These are phyloP conservation scores for Lignosus rhinocerotis DNA, from an alignment of 1,284 basidiomycete species.

Conservation along the genomic window DNA sequence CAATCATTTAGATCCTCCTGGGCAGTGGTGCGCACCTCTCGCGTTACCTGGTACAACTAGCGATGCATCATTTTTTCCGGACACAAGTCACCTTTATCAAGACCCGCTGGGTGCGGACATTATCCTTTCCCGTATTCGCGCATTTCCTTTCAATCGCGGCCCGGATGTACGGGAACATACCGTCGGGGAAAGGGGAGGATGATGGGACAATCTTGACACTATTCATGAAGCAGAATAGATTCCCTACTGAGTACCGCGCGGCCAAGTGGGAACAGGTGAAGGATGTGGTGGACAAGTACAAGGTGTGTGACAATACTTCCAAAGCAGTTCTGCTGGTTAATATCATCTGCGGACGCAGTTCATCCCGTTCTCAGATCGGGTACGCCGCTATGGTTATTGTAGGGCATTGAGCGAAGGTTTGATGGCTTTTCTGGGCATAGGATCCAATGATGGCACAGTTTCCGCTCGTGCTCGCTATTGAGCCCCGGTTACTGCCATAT, in stretches of 20 bases:
- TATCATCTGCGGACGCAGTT: slow-evolving; percentile 46
- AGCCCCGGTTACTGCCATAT: slow-evolving; percentile 70
- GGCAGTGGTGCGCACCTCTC: slow-evolving; percentile 74
- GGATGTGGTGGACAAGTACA: slow-evolving; percentile 67
- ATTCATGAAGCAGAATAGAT: slow-evolving; percentile 67
- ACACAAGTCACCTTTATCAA: slow-evolving; percentile 72
- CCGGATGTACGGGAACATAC: slow-evolving; percentile 61
- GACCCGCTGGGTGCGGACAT: slow-evolving; percentile 65
- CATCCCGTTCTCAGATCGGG: slow-evolving; percentile 72
- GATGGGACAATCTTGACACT: slow-evolving; percentile 64
- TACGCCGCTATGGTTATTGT: slow-evolving; percentile 28
- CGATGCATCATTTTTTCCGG: slow-evolving; percentile 75
- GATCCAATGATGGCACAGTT: slow-evolving; percentile 77
- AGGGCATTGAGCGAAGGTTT: slow-evolving; percentile 7
- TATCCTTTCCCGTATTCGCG: slow-evolving; percentile 57
- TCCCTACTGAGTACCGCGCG: slow-evolving; percentile 51
- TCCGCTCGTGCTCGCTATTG: slow-evolving; percentile 70
- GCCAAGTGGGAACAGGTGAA: slow-evolving; percentile 62
- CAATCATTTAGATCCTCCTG: slow-evolving; percentile 56
- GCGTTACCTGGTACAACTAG: slow-evolving; percentile 72
- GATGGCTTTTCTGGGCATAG: slow-evolving; percentile 36
- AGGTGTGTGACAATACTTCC: slow-evolving; percentile 42
- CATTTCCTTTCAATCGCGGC: slow-evolving; percentile 63
- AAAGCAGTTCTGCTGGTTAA: slow-evolving; percentile 11
- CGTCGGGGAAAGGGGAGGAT: slow-evolving; percentile 68